Conservation (phyloP, 371 early-diverging fungal genomes). For the Zychaea mexicana region DNA sequence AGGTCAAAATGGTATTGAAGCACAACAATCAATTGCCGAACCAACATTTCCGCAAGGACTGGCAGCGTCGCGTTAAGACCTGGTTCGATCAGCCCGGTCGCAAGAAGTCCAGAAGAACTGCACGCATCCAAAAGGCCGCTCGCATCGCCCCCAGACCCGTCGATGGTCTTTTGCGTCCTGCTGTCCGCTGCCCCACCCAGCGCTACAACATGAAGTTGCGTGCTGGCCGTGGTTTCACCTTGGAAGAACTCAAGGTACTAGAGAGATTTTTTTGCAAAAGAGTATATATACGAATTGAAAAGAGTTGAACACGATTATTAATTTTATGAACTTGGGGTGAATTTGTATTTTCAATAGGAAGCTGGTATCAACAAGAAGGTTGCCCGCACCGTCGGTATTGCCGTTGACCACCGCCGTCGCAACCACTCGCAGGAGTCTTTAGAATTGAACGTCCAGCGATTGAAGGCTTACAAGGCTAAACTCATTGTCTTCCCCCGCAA, state of each 20-base stretch:
- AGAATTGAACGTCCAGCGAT: constrained; percentile 94
- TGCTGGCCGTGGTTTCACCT: constrained; percentile 98
- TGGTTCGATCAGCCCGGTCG: constrained; percentile 99
- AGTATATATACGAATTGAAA: neutral
- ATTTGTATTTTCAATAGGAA: constrained; percentile 47
- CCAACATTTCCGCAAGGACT: constrained; percentile 99
- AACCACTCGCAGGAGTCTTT: constrained; percentile 97
- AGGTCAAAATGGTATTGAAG: constrained; percentile 69
- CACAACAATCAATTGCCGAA: constrained; percentile 99
- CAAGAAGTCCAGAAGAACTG: constrained; percentile 89
- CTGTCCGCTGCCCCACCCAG: constrained; percentile 97
- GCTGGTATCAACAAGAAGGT: constrained; percentile 95
- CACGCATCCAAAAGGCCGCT: constrained; percentile 95
- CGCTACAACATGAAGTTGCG: constrained; percentile 99
- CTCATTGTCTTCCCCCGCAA: constrained; percentile 95
- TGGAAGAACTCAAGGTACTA: constrained; percentile 95
- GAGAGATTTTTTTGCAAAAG: no score
- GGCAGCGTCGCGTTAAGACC: constrained; percentile 97
- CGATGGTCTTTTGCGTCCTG: constrained; percentile 97
- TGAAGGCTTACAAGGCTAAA: constrained; percentile 95
- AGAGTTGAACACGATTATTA: neutral
- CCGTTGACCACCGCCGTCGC: constrained; percentile 98
- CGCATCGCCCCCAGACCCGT: constrained; percentile 96
- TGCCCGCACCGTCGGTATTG: constrained; percentile 97
- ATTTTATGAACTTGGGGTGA: neutral